Conservation (phyloP, 257 asterid species). For the Scutellaria minor region DNA sequence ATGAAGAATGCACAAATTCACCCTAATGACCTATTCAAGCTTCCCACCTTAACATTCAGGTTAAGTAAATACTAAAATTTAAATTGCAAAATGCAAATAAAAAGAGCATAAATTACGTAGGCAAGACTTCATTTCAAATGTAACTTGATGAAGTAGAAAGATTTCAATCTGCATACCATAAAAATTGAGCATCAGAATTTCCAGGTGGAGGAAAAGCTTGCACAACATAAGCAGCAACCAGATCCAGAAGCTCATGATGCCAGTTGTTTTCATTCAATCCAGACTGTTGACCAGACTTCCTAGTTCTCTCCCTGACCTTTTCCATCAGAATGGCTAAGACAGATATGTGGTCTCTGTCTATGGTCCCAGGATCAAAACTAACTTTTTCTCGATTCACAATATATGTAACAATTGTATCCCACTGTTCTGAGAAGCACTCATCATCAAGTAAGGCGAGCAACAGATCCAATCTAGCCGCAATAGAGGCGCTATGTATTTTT, state of each 20-base stretch:
- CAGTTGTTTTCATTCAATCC: constrained; percentile 47
- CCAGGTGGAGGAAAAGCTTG: constrained; percentile 62
- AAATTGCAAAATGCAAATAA: constrained; percentile 29
- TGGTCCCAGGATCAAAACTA: constrained; percentile 38
- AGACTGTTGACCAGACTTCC: constrained; percentile 43
- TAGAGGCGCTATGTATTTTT: constrained; percentile 48
- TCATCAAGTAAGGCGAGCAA: constrained; percentile 87
- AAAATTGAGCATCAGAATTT: constrained; percentile 55
- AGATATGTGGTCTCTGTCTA: constrained; percentile 46
- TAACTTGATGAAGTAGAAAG: constrained; percentile 24
- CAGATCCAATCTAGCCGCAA: constrained; percentile 69
- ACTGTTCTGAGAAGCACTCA: constrained; percentile 73
- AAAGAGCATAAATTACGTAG: constrained; percentile 21
- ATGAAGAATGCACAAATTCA: constrained; percentile 20
- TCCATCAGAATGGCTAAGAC: constrained; percentile 74
- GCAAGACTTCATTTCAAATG: constrained; percentile 17
- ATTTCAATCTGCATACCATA: constrained; percentile 61
- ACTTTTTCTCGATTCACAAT: constrained; percentile 49
- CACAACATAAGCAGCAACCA: constrained; percentile 60
- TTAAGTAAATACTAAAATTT: constrained; percentile 13
- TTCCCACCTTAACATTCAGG: constrained; percentile 10
- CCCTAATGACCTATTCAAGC: constrained; percentile 14
- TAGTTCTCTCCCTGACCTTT: constrained; percentile 69
- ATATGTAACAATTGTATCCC: constrained; percentile 69
- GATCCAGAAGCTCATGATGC: constrained; percentile 81